These are phyloP conservation scores for Rasamsonia emersonii DNA, from an alignment of 2,329 filamentous ascomycete genomes.

Conservation along the genomic window DNA sequence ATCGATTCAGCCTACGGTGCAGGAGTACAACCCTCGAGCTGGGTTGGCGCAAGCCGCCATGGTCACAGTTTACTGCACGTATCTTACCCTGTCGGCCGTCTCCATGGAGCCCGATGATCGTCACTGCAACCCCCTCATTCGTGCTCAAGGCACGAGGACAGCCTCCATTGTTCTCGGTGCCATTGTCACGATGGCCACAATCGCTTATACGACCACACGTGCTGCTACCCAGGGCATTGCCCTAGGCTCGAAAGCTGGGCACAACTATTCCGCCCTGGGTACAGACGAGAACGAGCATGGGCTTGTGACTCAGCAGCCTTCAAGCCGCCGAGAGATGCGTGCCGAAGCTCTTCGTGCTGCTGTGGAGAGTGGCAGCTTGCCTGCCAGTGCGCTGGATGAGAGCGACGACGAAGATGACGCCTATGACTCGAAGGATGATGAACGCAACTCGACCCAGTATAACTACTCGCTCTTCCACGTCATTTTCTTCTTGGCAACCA, in stretches of 20 bases:
- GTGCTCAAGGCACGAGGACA: constrained; percentile 75
- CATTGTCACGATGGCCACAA: constrained; percentile 90
- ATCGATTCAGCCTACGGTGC: constrained; percentile 81
- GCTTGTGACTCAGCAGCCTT: constrained; percentile 78
- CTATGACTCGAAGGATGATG: constrained; percentile 69
- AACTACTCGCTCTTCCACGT: constrained; percentile 94
- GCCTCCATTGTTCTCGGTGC: constrained; percentile 88
- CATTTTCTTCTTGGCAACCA: constrained; percentile 93
- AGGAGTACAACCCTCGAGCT: constrained; percentile 86
- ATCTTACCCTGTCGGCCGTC: constrained; percentile 94
- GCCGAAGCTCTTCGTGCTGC: constrained; percentile 83
- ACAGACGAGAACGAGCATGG: constrained; percentile 73
- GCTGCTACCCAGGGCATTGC: constrained; percentile 77
- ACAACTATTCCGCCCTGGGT: constrained; percentile 51
- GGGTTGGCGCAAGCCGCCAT: constrained; percentile 96
- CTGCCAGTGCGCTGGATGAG: constrained; percentile 78
- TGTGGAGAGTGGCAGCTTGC: constrained; percentile 84
- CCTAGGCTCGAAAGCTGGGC: constrained; percentile 42
- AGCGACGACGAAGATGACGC: constrained; percentile 54
- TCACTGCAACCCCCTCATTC: constrained; percentile 83
- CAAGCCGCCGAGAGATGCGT: constrained; percentile 77
- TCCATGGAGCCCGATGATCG: constrained; percentile 97
- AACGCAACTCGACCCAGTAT: constrained; percentile 84
- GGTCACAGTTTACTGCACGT: constrained; percentile 96
- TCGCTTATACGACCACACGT: constrained; percentile 94